Conservation (phyloP, 257 asterid genomes). For the Nicotiana benthamiana region DNA sequence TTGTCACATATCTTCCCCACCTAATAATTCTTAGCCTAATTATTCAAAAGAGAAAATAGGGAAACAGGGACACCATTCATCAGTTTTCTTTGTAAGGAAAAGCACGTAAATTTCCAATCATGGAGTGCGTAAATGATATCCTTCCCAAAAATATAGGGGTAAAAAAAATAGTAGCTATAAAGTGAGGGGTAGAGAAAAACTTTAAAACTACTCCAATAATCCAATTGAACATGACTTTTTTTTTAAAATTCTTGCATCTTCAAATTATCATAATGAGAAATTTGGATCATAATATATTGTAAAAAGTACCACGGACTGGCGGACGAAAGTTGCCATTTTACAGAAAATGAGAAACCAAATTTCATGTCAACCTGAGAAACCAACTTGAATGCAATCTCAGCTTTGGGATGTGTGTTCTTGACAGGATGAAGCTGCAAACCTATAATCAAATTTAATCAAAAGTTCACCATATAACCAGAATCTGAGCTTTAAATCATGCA, state of each 20-base stretch:
- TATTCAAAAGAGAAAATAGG: too few species aligned
- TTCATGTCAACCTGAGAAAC: conserved; percentile 49
- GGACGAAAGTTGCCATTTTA: background rate
- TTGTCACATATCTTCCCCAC: too few species aligned
- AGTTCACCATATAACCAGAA: background rate
- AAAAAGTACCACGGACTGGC: background rate
- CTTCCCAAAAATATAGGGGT: background rate
- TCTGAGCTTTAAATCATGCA: background rate
- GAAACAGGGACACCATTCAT: too few species aligned
- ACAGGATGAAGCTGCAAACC: conserved; percentile 83
- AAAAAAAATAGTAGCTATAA: background rate
- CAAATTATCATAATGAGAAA: too few species aligned
- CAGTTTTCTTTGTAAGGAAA: background rate
- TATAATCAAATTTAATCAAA: conserved; percentile 15
- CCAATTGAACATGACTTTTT: background rate
- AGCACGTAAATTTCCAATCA: background rate
- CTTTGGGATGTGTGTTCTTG: conserved; percentile 68
- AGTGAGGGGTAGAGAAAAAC: background rate
- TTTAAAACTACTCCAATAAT: background rate
- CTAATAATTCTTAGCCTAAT: too few species aligned
- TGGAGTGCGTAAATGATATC: background rate
- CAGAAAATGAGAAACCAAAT: background rate
- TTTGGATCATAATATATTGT: background rate
- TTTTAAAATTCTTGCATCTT: background rate
- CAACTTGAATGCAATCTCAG: conserved; percentile 80